These are phyloP conservation scores for Phytophthora kernoviae DNA, from an alignment of 352 stramenopile genomes.

Conservation along the genomic window DNA sequence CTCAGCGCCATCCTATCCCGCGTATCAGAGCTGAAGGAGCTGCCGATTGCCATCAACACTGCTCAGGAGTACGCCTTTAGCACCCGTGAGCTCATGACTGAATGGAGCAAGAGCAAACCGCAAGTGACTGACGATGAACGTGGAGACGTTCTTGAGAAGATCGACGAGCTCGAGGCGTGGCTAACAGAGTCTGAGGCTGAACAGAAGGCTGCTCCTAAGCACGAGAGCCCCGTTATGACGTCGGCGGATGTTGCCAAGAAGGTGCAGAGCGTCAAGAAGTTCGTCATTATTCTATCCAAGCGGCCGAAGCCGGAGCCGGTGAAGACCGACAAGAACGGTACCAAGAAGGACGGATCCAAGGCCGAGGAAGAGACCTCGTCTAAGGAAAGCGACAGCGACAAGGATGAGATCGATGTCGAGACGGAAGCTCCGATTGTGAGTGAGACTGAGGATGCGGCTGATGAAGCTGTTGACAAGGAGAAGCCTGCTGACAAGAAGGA, in stretches of 20 bases:
- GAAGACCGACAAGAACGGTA: slow-evolving; percentile 49
- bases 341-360: slow-evolving; percentile 40
- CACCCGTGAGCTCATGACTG: slow-evolving; percentile 62
- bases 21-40: slow-evolving; percentile 80
- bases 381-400: slow-evolving; percentile 16
- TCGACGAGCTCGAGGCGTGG: slow-evolving; percentile 85
- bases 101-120: slow-evolving; percentile 69
- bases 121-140: slow-evolving; percentile 93
- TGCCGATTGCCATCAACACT: slow-evolving; percentile 83
- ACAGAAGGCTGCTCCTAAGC: slow-evolving; percentile 70
- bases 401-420: slow-evolving; percentile 28
- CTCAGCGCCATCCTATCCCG: slow-evolving; percentile 91
- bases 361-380: slow-evolving; percentile 28
- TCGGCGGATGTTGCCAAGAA: slow-evolving; percentile 88
- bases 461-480: slow-evolving; percentile 24
- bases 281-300: slow-evolving; percentile 85
- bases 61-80: slow-evolving; percentile 66
- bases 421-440: slow-evolving; percentile 2
- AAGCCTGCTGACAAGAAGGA: slow-evolving; percentile 44
- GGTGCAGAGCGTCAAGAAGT: slow-evolving; percentile 84
- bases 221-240: slow-evolving; percentile 85
- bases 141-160: slow-evolving; percentile 84
- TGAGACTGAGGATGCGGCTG: slow-evolving; percentile 22
- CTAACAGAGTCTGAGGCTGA: slow-evolving; percentile 68
- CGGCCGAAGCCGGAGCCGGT: slow-evolving; percentile 65